Conservation (phyloP, 345 rosid species). For the Brassica juncea region DNA sequence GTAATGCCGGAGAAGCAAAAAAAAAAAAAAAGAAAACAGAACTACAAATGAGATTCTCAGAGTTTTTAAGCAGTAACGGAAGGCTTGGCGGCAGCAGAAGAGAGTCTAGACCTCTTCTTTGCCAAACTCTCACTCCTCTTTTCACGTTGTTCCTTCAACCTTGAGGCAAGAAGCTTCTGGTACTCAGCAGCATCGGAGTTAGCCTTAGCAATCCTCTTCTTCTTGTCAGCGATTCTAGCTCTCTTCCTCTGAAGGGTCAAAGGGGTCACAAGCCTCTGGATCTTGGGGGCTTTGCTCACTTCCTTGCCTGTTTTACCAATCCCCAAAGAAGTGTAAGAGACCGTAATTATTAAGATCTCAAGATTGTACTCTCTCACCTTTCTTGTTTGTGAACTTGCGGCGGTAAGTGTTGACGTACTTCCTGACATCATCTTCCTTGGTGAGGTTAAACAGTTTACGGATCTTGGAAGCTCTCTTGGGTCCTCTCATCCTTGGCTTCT, state of each 20-base stretch:
- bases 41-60: constrained; percentile 14
- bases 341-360: no score
- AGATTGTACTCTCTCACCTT: constrained; percentile 1
- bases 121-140: constrained; percentile 87
- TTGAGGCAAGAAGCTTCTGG: constrained; percentile 78
- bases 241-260: constrained; percentile 85
- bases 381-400: constrained; percentile 67
- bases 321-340: no score
- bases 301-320: constrained; percentile 55
- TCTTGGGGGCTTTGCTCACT: constrained; percentile 83
- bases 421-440: constrained; percentile 78
- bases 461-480: constrained; percentile 88
- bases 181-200: constrained; percentile 81
- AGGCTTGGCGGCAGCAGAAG: constrained; percentile 81
- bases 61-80: constrained; percentile 50
- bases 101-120: constrained; percentile 82
- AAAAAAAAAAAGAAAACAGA: neutral
- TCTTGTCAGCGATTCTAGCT: constrained; percentile 67
- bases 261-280: constrained; percentile 85
- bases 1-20: neutral
- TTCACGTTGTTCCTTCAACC: constrained; percentile 78
- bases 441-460: constrained; percentile 70
- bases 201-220: constrained; percentile 82
- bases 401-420: constrained; percentile 85
- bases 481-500: constrained; percentile 82